Evolutionary conservation across 75 land plant genomes (phyloP).

Genomic region (Pinus tabuliformis): DNA sequence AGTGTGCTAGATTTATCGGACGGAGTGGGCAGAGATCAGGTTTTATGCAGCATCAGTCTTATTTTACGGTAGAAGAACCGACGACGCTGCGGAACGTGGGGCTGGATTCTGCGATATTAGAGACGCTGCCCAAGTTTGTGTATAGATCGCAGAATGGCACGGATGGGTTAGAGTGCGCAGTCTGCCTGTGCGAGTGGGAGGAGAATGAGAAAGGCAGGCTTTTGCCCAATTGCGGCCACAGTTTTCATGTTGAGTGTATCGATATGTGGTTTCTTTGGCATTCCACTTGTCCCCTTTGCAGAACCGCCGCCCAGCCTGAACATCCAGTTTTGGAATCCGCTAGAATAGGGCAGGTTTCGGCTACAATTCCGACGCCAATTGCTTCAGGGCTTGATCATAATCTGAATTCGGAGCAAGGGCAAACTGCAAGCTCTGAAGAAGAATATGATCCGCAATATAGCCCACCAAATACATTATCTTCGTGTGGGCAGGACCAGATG

Average conservation of each 20-base stretch:
- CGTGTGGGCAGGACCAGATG: no score
- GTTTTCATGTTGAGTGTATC: slow-evolving; percentile 57
- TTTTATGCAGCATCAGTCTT: background rate
- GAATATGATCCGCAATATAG: no score
- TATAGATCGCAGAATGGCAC: background rate
- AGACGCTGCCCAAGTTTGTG: slow-evolving; percentile 26
- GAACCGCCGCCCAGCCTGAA: background rate
- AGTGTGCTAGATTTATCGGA: background rate
- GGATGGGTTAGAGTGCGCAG: no score
- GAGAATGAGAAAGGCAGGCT: slow-evolving; percentile 18
- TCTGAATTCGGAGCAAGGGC: no score
- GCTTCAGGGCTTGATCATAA: no score
- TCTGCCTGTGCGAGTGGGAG: no score
- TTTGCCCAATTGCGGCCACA: background rate
- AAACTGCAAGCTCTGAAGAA: no score
- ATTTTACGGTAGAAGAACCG: background rate
- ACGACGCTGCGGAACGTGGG: slow-evolving; percentile 3
- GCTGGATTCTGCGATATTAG: slow-evolving; percentile 20
- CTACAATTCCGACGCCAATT: no score
- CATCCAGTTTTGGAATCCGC: no score
- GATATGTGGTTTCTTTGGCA: slow-evolving; percentile 48
- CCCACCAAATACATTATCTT: no score
- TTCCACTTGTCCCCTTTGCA: slow-evolving; percentile 43
- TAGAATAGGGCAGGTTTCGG: no score
- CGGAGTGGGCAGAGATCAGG: background rate